Evolutionary conservation across 371 early-diverging fungal genomes (phyloP).

Genomic region (Caulochytrium protostelioides): DNA sequence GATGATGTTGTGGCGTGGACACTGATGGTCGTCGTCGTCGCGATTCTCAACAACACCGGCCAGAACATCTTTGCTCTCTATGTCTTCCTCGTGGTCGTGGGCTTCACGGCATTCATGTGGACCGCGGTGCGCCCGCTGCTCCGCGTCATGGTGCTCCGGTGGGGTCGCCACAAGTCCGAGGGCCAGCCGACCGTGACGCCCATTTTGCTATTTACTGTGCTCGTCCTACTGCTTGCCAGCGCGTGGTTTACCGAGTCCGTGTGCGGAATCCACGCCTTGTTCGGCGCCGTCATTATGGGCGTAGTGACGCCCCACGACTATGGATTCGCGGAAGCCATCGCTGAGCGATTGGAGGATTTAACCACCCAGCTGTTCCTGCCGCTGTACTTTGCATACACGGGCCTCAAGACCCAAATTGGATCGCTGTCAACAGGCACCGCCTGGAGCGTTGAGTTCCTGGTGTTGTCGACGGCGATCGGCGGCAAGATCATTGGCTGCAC

Average conservation of each 20-base stretch:
- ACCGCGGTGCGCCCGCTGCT: slow-evolving; percentile 35
- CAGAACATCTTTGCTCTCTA: slow-evolving; percentile 51
- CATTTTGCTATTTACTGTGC: slow-evolving; percentile 38
- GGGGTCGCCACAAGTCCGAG: slow-evolving; percentile 35
- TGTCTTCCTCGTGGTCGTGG: slow-evolving; percentile 39
- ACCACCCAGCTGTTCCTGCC: slow-evolving; percentile 68
- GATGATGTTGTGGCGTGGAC: slow-evolving; percentile 49
- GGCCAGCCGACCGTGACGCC: slow-evolving; percentile 10
- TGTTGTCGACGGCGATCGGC: slow-evolving; percentile 48
- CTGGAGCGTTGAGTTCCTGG: slow-evolving; percentile 59
- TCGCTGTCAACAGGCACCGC: slow-evolving; percentile 38
- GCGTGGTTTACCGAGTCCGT: slow-evolving; percentile 65
- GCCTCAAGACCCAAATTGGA: slow-evolving; percentile 67
- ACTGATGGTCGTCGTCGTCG: slow-evolving; percentile 11
- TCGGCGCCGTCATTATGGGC: slow-evolving; percentile 68
- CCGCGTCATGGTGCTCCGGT: slow-evolving; percentile 18
- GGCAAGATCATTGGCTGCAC: slow-evolving; percentile 78
- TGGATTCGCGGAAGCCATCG: slow-evolving; percentile 63
- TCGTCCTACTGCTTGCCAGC: slow-evolving; percentile 35
- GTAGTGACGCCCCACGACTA: slow-evolving; percentile 67
- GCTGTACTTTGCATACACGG: slow-evolving; percentile 70
- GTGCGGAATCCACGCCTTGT: slow-evolving; percentile 77
- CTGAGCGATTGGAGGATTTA: slow-evolving; percentile 80
- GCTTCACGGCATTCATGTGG: slow-evolving; percentile 35
- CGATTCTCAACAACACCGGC: no score